Percentiles rank a stretch among this genome's conserved stretches.
These are phyloP conservation scores for Aspergillus novofumigatus DNA, from an alignment of 2,329 filamentous ascomycete species.

Conservation along the genomic window DNA sequence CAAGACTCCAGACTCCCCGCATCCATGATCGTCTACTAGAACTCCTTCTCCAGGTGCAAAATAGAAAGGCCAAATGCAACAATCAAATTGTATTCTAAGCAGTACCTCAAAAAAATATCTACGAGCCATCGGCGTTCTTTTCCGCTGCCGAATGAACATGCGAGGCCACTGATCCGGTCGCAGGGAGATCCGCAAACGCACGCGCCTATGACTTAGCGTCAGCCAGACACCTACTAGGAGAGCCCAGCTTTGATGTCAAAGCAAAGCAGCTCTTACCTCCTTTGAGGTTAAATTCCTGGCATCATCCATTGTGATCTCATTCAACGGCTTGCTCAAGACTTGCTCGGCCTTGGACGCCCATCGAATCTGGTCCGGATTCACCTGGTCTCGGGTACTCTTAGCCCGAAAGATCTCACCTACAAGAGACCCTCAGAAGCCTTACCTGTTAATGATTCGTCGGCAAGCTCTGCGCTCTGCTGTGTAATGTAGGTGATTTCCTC, in stretches of 20 bases:
- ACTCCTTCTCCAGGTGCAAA: neutral
- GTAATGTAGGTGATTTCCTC: conserved; percentile 13
- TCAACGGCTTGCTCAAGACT: conserved; percentile 10
- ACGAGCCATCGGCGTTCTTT: conserved; percentile 6
- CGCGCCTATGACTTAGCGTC: conserved; percentile 2
- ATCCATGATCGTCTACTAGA: neutral
- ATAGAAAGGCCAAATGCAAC: neutral
- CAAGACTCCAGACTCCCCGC: no score
- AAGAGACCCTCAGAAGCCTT: neutral
- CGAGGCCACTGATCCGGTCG: conserved; percentile 14
- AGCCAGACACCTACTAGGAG: neutral
- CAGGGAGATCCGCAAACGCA: conserved; percentile 12
- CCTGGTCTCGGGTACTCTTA: neutral
- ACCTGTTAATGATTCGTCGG: neutral
- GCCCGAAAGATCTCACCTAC: neutral
- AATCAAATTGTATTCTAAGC: neutral
- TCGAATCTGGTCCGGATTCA: conserved; percentile 5
- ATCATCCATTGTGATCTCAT: conserved; percentile 8
- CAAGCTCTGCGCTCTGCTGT: conserved; percentile 9
- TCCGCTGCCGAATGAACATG: conserved; percentile 14
- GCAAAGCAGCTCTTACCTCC: conserved; percentile 5
- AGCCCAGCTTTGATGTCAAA: neutral
- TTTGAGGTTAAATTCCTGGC: conserved; percentile 7
- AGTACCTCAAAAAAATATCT: neutral
- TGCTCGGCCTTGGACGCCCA: conserved; percentile 10